These are phyloP conservation scores for Candida pini DNA, from an alignment of 805 yeast genomes.

Conservation along the genomic window DNA sequence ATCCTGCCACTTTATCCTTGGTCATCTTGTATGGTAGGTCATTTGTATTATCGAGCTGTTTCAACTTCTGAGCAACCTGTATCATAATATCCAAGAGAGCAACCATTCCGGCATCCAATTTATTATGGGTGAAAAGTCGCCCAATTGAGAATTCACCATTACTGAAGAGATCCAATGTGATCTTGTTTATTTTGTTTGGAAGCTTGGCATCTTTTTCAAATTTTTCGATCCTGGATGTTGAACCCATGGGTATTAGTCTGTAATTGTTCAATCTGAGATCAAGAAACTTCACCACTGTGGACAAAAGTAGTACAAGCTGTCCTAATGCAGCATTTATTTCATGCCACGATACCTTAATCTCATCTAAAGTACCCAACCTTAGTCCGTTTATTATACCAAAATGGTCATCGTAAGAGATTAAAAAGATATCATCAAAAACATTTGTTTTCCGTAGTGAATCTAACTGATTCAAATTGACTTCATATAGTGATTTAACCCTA, in stretches of 20 bases:
- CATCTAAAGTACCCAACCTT: slow-evolving; percentile 65
- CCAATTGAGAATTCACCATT: slow-evolving; percentile 72
- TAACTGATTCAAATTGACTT: slow-evolving; percentile 55
- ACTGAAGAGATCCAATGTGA: slow-evolving; percentile 52
- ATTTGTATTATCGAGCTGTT: slow-evolving; percentile 43
- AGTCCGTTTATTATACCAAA: slow-evolving; percentile 87
- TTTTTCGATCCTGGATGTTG: slow-evolving; percentile 71
- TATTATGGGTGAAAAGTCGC: slow-evolving; percentile 65
- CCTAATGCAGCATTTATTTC: slow-evolving; percentile 92
- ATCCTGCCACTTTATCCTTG: slow-evolving; percentile 70
- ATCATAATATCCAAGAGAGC: slow-evolving; percentile 61
- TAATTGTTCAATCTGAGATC: slow-evolving; percentile 53
- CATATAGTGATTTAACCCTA: slow-evolving; percentile 57
- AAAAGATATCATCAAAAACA: slow-evolving; percentile 77
- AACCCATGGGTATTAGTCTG: slow-evolving; percentile 74
- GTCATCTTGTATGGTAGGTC: slow-evolving; percentile 73
- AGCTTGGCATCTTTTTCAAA: slow-evolving; percentile 32
- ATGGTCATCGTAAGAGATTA: slow-evolving; percentile 76
- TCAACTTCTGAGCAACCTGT: slow-evolving; percentile 42
- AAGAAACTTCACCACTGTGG: slow-evolving; percentile 56
- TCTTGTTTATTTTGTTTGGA: slow-evolving; percentile 31
- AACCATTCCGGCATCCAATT: slow-evolving; percentile 75
- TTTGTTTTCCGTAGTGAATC: slow-evolving; percentile 71
- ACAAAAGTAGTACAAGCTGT: slow-evolving; percentile 64
- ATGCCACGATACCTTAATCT: slow-evolving; percentile 70